These are phyloP conservation scores for Coemansia brasiliensis DNA, from an alignment of 192 early-diverging fungal genomes.

Conservation along the genomic window DNA sequence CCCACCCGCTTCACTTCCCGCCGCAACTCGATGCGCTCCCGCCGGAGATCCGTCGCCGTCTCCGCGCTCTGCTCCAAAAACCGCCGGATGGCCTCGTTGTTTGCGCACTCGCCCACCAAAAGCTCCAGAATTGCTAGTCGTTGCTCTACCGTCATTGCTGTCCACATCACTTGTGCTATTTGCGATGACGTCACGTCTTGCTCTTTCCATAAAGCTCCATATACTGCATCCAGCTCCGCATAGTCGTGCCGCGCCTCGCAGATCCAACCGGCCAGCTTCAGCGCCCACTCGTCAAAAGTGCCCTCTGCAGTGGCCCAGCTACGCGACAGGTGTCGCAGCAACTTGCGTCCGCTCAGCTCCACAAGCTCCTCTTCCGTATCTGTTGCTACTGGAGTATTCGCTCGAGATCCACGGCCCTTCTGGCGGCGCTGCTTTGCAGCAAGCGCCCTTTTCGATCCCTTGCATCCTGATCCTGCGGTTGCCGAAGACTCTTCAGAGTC, in stretches of 20 bases:
- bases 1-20: constrained; percentile 62
- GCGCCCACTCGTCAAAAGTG: constrained; percentile 23
- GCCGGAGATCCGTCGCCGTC: constrained; percentile 66
- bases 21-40: constrained; percentile 71
- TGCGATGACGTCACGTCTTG: constrained; percentile 9
- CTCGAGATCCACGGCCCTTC: constrained; percentile 10
- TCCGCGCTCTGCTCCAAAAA: constrained; percentile 78
- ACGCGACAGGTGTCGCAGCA: constrained; percentile 34
- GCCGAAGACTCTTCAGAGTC: constrained; percentile 21
- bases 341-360: constrained; percentile 13
- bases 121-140: constrained; percentile 69
- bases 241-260: constrained; percentile 36
- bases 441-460: neutral
- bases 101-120: constrained; percentile 60
- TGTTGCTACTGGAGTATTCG: constrained; percentile 17
- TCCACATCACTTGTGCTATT: constrained; percentile 14
- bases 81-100: constrained; percentile 58
- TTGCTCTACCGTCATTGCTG: constrained; percentile 27
- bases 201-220: constrained; percentile 30
- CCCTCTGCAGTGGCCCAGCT: constrained; percentile 21
- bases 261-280: constrained; percentile 43
- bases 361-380: constrained; percentile 5
- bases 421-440: neutral
- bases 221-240: constrained; percentile 29
- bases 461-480: constrained; percentile 7